Conservation (phyloP, 179 eudicot genomes). For the Amaranthus tricolor region DNA sequence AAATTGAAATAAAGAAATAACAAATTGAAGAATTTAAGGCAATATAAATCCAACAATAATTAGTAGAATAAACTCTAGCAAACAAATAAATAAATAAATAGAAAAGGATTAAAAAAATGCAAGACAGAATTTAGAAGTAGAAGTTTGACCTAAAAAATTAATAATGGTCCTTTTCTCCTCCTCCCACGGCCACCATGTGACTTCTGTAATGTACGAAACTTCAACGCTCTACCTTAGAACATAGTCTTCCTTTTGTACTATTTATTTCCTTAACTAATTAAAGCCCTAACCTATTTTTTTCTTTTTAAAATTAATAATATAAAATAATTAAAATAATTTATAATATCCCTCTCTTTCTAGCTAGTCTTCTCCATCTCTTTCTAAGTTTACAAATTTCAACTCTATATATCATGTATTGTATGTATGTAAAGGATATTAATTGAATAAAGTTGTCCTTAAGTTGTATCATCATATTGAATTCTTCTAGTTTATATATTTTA, state of each 20-base stretch:
- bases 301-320: not conserved
- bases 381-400: too few species aligned
- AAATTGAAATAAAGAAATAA: not conserved
- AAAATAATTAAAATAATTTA: too few species aligned
- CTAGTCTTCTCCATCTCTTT: too few species aligned
- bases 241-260: constrained; percentile 21
- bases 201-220: constrained; percentile 36
- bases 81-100: not conserved
- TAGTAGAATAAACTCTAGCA: too few species aligned
- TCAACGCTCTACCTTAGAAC: constrained; percentile 20
- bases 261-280: not conserved
- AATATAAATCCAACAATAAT: not conserved
- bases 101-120: not conserved
- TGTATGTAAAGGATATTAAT: too few species aligned
- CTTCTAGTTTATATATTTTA: too few species aligned
- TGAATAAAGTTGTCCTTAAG: too few species aligned
- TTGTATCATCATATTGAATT: too few species aligned
- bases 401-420: too few species aligned
- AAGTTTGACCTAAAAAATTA: constrained; percentile 15
- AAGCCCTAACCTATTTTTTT: not conserved
- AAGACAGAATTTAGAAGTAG: constrained; percentile 13
- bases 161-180: constrained; percentile 10
- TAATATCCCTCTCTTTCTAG: too few species aligned
- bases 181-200: constrained; percentile 24
- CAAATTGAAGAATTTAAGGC: too few species aligned